phyloP scores from a whole-genome alignment of 2,329 filamentous ascomycete species.

The Fusarium siculi region DNA sequence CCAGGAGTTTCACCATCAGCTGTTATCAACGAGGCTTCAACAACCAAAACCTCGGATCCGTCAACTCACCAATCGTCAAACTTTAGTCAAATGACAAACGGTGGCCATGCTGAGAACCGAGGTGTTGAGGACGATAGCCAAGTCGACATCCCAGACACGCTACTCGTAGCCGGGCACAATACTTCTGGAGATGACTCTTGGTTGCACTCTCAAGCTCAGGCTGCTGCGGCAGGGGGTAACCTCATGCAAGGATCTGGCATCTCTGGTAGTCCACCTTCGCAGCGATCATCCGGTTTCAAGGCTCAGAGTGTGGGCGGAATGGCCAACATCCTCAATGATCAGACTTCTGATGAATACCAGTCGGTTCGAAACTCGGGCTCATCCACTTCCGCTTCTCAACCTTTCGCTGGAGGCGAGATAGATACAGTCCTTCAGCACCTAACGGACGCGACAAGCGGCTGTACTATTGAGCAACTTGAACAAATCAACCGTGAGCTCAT shows the following conservation, averaged over 20 bases:
- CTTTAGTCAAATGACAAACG: conserved; percentile 78
- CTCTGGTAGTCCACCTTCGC: conserved; percentile 52
- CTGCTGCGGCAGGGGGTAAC: conserved; percentile 57
- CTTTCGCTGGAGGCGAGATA: conserved; percentile 62
- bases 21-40: conserved; percentile 85
- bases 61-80: conserved; percentile 72
- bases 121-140: conserved; percentile 48
- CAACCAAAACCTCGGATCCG: conserved; percentile 86
- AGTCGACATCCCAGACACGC: conserved; percentile 65
- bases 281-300: conserved; percentile 48
- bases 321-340: conserved; percentile 55
- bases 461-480: conserved; percentile 92
- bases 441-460: conserved; percentile 75
- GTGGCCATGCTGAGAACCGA: conserved; percentile 61
- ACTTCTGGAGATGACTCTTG: conserved; percentile 65
- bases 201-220: conserved; percentile 68
- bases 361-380: conserved; percentile 47
- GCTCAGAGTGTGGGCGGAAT: conserved; percentile 43
- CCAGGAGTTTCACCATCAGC: conserved; percentile 68
- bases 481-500: conserved; percentile 92
- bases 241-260: conserved; percentile 41
- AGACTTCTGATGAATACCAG: conserved; percentile 49
- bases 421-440: conserved; percentile 70
- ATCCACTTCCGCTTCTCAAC: conserved; percentile 58
- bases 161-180: conserved; percentile 57